Evolutionary conservation across 305 asterid species (phyloP).

Genomic region (Fraxinus baroniana): DNA sequence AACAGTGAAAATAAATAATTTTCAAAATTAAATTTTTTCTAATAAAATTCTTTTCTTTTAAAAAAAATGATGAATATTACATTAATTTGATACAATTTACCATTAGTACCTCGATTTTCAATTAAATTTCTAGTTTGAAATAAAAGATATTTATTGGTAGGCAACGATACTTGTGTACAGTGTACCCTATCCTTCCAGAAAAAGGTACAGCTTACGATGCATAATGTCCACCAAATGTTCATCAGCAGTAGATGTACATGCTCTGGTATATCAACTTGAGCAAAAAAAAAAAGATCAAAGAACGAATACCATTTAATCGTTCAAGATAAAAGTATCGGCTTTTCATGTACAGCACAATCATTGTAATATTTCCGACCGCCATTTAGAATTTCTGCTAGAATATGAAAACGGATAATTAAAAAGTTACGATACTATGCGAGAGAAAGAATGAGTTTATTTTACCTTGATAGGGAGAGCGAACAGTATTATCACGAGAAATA

Average conservation of each 20-base stretch:
- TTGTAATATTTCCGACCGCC: not conserved
- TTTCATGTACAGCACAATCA: not conserved
- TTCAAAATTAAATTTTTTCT: not conserved
- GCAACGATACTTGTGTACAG: not conserved
- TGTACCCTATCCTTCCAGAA: not conserved
- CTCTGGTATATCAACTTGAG: not conserved
- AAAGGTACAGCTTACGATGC: constrained; percentile 12
- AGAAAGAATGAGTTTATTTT: not conserved
- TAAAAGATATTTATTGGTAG: not conserved
- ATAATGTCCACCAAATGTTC: not conserved
- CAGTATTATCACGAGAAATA: constrained; percentile 1
- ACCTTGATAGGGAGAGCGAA: constrained; percentile 44
- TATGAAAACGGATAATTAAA: not conserved
- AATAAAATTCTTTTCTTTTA: not conserved
- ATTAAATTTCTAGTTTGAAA: not conserved
- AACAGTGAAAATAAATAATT: not conserved
- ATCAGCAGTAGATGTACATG: not conserved
- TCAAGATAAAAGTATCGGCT: not conserved
- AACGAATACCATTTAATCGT: not conserved
- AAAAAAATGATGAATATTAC: not conserved
- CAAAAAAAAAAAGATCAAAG: not conserved
- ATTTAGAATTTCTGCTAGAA: not conserved
- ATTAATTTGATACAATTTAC: not conserved
- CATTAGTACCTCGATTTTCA: not conserved
- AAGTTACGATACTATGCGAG: not conserved